Conservation (phyloP, 352 stramenopile genomes). For the Globisporangium okanoganense region DNA sequence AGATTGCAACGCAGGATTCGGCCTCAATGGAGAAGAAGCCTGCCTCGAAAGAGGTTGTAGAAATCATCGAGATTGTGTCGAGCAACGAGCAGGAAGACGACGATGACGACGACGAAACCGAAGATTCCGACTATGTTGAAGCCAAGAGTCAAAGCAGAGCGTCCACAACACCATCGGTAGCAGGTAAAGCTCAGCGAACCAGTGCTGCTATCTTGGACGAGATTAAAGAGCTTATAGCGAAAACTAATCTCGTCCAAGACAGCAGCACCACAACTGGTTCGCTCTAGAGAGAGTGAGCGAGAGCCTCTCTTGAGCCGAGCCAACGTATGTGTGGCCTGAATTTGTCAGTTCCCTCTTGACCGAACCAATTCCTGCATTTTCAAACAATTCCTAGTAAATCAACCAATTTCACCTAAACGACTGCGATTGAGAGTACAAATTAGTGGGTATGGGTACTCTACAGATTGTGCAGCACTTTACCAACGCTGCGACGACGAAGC, state of each 20-base stretch:
- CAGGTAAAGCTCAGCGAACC: not conserved
- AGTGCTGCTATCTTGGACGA: constrained; percentile 36
- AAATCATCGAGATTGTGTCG: constrained; percentile 48
- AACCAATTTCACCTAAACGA: too few relatives aligned
- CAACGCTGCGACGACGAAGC: too few relatives aligned
- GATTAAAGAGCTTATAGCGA: constrained; percentile 50
- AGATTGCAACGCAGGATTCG: constrained; percentile 14
- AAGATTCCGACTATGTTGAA: constrained; percentile 70
- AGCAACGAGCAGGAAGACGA: constrained; percentile 47
- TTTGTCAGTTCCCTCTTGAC: too few relatives aligned
- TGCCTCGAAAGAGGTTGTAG: constrained; percentile 24
- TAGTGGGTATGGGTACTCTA: too few relatives aligned
- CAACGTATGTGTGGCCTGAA: too few relatives aligned
- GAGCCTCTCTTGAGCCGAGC: too few relatives aligned
- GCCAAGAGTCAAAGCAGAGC: not conserved
- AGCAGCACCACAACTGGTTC: too few relatives aligned
- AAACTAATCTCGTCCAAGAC: too few relatives aligned
- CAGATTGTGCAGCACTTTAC: too few relatives aligned
- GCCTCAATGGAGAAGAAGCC: constrained; percentile 31
- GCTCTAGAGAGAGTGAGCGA: too few relatives aligned
- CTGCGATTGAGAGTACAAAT: too few relatives aligned
- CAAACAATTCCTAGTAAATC: too few relatives aligned
- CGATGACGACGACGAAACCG: constrained; percentile 23
- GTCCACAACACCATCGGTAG: not conserved
- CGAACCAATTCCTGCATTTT: not conserved